Conservation (phyloP, 306 rosid genomes). For the Corylus heterophylla region DNA sequence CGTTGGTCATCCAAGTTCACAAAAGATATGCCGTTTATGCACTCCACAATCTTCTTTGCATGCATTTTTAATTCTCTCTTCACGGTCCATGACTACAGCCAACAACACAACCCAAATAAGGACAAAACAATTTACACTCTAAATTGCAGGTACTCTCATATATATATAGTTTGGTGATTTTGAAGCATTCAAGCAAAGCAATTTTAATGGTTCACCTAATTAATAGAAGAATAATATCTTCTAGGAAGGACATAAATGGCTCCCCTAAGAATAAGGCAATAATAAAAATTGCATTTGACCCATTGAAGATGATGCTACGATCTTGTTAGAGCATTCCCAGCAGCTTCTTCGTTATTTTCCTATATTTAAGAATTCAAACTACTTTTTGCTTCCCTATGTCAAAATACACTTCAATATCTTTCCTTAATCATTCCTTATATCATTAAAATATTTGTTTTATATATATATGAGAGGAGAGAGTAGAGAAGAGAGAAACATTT, state of each 20-base stretch:
- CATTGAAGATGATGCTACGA: not conserved
- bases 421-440: no score
- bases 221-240: not conserved
- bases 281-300: not conserved
- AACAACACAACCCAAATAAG: constrained; percentile 16
- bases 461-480: no score
- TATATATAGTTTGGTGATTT: not conserved
- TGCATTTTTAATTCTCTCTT: constrained; percentile 63
- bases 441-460: no score
- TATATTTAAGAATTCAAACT: no score
- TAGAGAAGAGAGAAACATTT: no score
- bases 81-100: constrained; percentile 60
- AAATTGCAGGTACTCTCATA: not conserved
- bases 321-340: not conserved
- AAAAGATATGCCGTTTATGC: constrained; percentile 76
- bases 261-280: not conserved
- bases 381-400: no score
- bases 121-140: constrained; percentile 23
- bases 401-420: no score
- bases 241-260: not conserved
- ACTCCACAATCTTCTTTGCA: constrained; percentile 79
- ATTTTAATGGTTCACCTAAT: not conserved
- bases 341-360: no score
- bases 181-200: not conserved
- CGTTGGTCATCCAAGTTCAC: constrained; percentile 85